These are phyloP conservation scores for Clarireedia sp. DNA, from an alignment of 2,329 filamentous ascomycete genomes.

Conservation along the genomic window DNA sequence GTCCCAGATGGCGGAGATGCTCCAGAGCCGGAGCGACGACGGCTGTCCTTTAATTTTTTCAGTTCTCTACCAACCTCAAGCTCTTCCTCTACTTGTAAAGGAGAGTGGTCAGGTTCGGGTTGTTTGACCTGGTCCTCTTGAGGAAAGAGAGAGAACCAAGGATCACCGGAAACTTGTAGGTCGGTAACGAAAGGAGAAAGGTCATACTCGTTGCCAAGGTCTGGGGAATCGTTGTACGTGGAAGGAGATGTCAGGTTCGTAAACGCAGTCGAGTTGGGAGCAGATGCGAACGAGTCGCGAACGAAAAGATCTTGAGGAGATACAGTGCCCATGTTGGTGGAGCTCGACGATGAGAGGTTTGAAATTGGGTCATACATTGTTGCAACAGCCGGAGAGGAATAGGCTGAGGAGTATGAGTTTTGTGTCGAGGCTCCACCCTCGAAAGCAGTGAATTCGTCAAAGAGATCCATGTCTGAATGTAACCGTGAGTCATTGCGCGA, in stretches of 20 bases:
- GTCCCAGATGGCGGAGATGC: slow-evolving; percentile 38
- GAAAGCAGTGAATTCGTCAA: slow-evolving; percentile 51
- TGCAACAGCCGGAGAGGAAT: slow-evolving; percentile 30
- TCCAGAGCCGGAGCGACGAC: slow-evolving; percentile 35
- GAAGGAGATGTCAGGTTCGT: slow-evolving; percentile 82
- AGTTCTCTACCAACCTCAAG: slow-evolving; percentile 38
- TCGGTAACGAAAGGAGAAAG: slow-evolving; percentile 67
- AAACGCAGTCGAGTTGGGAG: slow-evolving; percentile 73
- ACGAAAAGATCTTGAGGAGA: slow-evolving; percentile 77
- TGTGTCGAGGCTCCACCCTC: slow-evolving; percentile 32
- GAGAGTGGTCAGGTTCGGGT: slow-evolving; percentile 11
- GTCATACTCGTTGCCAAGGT: slow-evolving; percentile 61
- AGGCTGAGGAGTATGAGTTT: slow-evolving; percentile 23
- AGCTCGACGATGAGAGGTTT: slow-evolving; percentile 34
- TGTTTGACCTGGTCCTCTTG: slow-evolving; percentile 32
- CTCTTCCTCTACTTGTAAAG: slow-evolving; percentile 36
- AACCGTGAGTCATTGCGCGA: slow-evolving; percentile 24
- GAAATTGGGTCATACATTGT: slow-evolving; percentile 44
- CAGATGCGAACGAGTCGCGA: slow-evolving; percentile 61
- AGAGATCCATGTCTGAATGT: slow-evolving; percentile 43
- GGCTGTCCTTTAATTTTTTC: slow-evolving; percentile 32
- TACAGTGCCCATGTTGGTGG: slow-evolving; percentile 59
- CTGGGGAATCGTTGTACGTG: slow-evolving; percentile 69
- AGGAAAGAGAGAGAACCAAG: slow-evolving; percentile 71
- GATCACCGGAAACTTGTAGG: slow-evolving; percentile 41